Conservation (phyloP, 73 alveolate genomes). For the Paramecium primaurelia region DNA sequence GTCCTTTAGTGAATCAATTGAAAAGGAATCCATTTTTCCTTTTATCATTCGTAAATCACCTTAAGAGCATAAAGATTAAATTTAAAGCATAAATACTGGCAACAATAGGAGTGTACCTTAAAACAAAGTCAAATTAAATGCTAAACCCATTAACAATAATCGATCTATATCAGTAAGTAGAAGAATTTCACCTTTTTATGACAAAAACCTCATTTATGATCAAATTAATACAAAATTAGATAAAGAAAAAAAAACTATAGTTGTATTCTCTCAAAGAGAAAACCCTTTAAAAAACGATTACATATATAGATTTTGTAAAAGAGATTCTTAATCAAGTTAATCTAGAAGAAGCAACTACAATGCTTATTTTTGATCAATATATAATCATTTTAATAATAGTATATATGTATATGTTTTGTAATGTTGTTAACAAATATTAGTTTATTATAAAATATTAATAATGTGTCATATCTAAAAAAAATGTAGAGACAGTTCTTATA, state of each 20-base stretch:
- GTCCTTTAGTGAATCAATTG: not conserved
- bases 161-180: not conserved
- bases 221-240: not conserved
- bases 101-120: not conserved
- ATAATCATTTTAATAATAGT: not conserved
- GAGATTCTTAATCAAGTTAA: not conserved
- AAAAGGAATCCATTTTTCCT: not conserved
- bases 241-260: not conserved
- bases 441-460: too few relatives aligned
- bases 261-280: not conserved
- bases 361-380: not conserved
- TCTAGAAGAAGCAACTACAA: not conserved
- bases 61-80: not conserved
- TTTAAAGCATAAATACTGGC: not conserved
- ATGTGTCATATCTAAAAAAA: too few relatives aligned
- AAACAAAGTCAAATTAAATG: not conserved
- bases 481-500: too few relatives aligned
- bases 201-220: not conserved
- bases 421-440: too few relatives aligned
- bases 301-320: not conserved
- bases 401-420: not conserved
- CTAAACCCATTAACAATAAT: not conserved
- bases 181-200: not conserved
- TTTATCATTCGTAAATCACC: not conserved
- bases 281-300: not conserved